These are phyloP conservation scores for Candida glucosophila DNA, from an alignment of 1,139 yeast genomes.

Conservation along the genomic window DNA sequence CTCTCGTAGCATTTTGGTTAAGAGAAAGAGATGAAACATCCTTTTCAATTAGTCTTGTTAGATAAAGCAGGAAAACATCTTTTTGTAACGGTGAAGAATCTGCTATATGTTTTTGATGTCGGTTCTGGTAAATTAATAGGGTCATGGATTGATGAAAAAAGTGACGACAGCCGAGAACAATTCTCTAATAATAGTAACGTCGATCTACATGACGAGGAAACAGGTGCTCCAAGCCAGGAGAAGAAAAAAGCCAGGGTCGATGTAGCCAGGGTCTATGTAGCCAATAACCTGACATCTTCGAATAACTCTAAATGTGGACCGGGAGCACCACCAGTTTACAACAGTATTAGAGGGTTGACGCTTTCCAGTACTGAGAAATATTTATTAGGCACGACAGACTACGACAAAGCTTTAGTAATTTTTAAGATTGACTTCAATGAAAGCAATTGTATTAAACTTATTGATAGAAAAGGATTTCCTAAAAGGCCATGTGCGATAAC, in stretches of 20 bases:
- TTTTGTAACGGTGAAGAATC: slow-evolving; percentile 50
- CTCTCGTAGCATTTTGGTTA: no score
- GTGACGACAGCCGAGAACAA: slow-evolving; percentile 32
- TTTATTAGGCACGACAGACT: slow-evolving; percentile 68
- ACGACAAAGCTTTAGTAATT: slow-evolving; percentile 72
- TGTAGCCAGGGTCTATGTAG: slow-evolving; percentile 25
- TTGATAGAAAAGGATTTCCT: slow-evolving; percentile 71
- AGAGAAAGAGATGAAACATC: slow-evolving; percentile 65
- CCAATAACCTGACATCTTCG: slow-evolving; percentile 53
- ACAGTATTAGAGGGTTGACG: slow-evolving; percentile 54
- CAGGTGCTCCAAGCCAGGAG: slow-evolving; percentile 15
- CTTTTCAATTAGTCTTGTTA: slow-evolving; percentile 48
- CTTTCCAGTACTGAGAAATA: slow-evolving; percentile 42
- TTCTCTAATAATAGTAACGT: no score
- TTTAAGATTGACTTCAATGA: slow-evolving; percentile 32
- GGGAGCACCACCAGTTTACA: slow-evolving; percentile 58
- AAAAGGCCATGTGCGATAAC: slow-evolving; percentile 84
- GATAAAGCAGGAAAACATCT: slow-evolving; percentile 36
- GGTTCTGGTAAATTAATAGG: slow-evolving; percentile 30
- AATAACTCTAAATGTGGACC: no score
- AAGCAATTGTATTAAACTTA: slow-evolving; percentile 35
- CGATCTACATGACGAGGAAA: slow-evolving; percentile 35
- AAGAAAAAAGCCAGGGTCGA: slow-evolving; percentile 23
- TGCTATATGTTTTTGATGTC: slow-evolving; percentile 41
- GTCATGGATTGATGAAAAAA: slow-evolving; percentile 51